These are phyloP conservation scores for Colletotrichum liriopes DNA, from an alignment of 2,329 filamentous ascomycete species.

Conservation along the genomic window DNA sequence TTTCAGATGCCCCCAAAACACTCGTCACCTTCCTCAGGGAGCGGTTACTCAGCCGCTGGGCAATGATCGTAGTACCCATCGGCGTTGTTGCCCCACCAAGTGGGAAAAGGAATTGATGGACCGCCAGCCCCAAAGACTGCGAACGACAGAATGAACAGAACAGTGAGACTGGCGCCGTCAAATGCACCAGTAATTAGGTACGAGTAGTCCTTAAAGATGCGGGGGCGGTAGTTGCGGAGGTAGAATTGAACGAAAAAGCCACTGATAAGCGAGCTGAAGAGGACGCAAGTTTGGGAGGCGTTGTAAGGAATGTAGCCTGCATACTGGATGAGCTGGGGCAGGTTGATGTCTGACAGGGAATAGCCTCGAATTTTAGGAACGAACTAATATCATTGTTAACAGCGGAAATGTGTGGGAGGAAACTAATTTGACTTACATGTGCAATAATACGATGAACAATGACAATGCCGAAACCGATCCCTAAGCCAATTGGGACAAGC, in stretches of 20 bases:
- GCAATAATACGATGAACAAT: constrained; percentile 60
- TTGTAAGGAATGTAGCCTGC: constrained; percentile 71
- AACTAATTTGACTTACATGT: constrained; percentile 51
- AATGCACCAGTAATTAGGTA: constrained; percentile 69
- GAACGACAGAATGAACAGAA: constrained; percentile 69
- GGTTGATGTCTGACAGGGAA: constrained; percentile 61
- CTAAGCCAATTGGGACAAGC: constrained; percentile 66
- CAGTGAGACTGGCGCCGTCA: constrained; percentile 65
- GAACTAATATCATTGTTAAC: constrained; percentile 53
- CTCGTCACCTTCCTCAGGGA: too few species aligned
- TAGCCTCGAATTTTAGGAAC: constrained; percentile 62
- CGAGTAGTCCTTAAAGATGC: constrained; percentile 68
- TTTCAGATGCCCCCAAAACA: not conserved
- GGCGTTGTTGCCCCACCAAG: constrained; percentile 70
- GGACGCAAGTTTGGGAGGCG: constrained; percentile 68
- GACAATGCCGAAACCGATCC: constrained; percentile 63
- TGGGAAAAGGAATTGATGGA: constrained; percentile 60
- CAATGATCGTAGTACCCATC: constrained; percentile 66
- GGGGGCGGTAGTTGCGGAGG: constrained; percentile 66
- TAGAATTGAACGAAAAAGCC: constrained; percentile 68
- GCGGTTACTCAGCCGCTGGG: constrained; percentile 48
- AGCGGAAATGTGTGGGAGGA: not conserved
- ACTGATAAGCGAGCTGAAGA: constrained; percentile 61
- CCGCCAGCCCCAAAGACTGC: constrained; percentile 69
- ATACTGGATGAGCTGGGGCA: constrained; percentile 69